Percentiles rank a stretch among this genome's conserved stretches.
Evolutionary conservation across 1,139 yeast species (phyloP).

Genomic region (Sugiyamaella sp.): DNA sequence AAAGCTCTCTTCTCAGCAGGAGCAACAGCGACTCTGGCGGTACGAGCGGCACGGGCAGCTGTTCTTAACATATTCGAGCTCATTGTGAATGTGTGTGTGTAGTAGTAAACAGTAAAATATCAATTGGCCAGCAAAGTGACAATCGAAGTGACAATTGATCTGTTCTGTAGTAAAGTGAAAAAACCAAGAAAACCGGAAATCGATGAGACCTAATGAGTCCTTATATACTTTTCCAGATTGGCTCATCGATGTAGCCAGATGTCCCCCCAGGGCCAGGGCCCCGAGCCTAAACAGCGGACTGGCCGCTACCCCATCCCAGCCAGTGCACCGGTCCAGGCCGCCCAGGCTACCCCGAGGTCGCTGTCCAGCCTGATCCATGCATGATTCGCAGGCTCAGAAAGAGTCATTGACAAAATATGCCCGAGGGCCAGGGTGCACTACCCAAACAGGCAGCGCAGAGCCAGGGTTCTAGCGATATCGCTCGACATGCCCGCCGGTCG

Average conservation of each 20-base stretch:
- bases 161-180: not conserved
- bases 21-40: constrained; percentile 31
- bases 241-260: not conserved
- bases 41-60: constrained; percentile 31
- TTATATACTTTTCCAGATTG: not conserved
- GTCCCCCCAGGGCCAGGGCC: not conserved
- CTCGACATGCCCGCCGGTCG: no score
- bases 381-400: not conserved
- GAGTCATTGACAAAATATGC: constrained; percentile 13
- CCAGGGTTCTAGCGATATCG: constrained; percentile 15
- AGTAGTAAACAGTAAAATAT: not conserved
- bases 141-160: not conserved
- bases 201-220: not conserved
- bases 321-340: no score
- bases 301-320: not conserved
- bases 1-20: constrained; percentile 30
- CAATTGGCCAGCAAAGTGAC: not conserved
- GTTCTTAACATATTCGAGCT: constrained; percentile 29
- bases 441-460: not conserved
- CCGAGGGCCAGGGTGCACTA: constrained; percentile 1
- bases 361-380: not conserved
- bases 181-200: not conserved
- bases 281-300: not conserved
- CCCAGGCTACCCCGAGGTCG: not conserved
- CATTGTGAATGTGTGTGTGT: constrained; percentile 18